Evolutionary conservation across 495 filamentous ascomycete species (phyloP).

Genomic region (Cercophora scortea): DNA sequence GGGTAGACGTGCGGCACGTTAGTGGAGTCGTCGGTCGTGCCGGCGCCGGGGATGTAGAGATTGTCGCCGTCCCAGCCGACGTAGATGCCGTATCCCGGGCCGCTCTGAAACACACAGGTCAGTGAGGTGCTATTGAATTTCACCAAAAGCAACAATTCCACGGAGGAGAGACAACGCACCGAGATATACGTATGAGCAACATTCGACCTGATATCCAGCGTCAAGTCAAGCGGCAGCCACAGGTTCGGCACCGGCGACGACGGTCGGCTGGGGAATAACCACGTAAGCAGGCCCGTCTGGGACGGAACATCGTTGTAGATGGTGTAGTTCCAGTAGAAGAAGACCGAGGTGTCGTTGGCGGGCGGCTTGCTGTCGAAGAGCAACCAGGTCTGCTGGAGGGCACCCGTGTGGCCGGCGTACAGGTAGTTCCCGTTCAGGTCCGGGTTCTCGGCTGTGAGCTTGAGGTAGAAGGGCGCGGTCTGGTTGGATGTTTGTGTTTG

Average conservation of each 20-base stretch:
- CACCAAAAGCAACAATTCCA: background rate
- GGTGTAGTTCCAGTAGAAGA: constrained; percentile 27
- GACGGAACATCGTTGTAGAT: constrained; percentile 18
- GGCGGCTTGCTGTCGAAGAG: constrained; percentile 15
- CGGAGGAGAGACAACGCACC: background rate
- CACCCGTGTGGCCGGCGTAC: constrained; percentile 47
- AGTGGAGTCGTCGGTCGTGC: constrained; percentile 36
- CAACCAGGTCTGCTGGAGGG: constrained; percentile 48
- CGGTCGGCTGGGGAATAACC: constrained; percentile 23
- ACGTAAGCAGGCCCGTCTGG: constrained; percentile 31
- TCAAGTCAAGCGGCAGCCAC: constrained; percentile 32
- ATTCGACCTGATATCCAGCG: constrained; percentile 38
- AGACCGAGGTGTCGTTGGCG: constrained; percentile 3
- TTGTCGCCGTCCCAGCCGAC: constrained; percentile 39
- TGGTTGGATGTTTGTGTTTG: constrained; percentile 22
- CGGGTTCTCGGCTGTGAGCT: constrained; percentile 23
- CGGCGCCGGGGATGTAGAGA: constrained; percentile 36
- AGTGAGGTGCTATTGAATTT: background rate
- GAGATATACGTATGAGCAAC: constrained; percentile 36
- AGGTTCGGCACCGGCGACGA: constrained; percentile 20
- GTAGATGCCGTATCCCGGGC: constrained; percentile 4
- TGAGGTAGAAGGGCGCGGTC: constrained; percentile 34
- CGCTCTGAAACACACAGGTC: constrained; percentile 23
- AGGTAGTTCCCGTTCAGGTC: constrained; percentile 31
- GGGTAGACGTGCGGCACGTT: constrained; percentile 11